phyloP scores from a whole-genome alignment of 2,329 filamentous ascomycete genomes.

The Chaetomium olivaceum region DNA sequence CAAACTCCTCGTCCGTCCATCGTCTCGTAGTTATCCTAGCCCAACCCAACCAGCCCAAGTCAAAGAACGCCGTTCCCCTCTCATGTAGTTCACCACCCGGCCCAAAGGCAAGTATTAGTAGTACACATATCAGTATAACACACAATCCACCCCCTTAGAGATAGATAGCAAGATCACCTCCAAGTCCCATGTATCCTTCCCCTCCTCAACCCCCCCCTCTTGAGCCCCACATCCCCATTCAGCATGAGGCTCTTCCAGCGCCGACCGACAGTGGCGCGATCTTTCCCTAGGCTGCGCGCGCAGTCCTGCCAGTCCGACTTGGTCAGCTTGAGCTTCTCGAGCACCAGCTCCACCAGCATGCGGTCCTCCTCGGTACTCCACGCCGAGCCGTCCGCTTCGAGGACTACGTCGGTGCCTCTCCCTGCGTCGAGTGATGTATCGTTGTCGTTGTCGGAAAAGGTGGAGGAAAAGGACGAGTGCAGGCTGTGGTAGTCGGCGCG shows the following conservation, averaged over 20 bases:
- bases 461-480: slow-evolving; percentile 33
- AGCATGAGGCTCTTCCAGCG: slow-evolving; percentile 65
- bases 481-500: slow-evolving; percentile 59
- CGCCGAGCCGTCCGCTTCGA: slow-evolving; percentile 48
- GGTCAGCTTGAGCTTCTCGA: slow-evolving; percentile 65
- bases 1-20: slow-evolving; percentile 9
- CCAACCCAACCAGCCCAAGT: not conserved
- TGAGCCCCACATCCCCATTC: slow-evolving; percentile 61
- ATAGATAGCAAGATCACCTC: slow-evolving; percentile 43
- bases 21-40: not conserved
- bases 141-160: not conserved
- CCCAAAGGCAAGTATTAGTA: not conserved
- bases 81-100: not conserved
- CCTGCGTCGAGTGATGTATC: not conserved
- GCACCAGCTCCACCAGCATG: slow-evolving; percentile 65
- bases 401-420: slow-evolving; percentile 43
- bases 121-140: slow-evolving; percentile 11
- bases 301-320: slow-evolving; percentile 69
- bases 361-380: slow-evolving; percentile 67
- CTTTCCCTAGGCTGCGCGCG: slow-evolving; percentile 62
- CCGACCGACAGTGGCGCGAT: slow-evolving; percentile 56
- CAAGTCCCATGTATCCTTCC: slow-evolving; percentile 57
- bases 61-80: not conserved
- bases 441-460: not conserved
- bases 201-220: slow-evolving; percentile 49